These are phyloP conservation scores for Penstemon eatonii DNA, from an alignment of 257 asterid species.

Conservation along the genomic window DNA sequence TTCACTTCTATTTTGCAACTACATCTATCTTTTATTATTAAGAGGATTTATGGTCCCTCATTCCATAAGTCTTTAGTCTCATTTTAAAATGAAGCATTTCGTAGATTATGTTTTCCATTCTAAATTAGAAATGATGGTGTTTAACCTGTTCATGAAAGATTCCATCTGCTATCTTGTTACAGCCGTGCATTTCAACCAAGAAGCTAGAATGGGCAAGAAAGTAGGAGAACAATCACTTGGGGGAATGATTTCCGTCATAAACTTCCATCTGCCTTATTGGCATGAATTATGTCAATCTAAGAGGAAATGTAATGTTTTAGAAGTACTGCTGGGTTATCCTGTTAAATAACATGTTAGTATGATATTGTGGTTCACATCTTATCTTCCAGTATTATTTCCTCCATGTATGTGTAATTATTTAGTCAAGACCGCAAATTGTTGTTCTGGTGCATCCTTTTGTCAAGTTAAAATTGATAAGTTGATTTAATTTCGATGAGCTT, in stretches of 20 bases:
- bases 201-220: conserved; percentile 13
- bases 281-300: not conserved
- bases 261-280: conserved; percentile 9
- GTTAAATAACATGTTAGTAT: conserved; percentile 9
- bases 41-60: no score
- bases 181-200: conserved; percentile 11
- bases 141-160: not conserved
- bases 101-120: not conserved
- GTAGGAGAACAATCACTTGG: not conserved
- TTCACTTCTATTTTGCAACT: not conserved
- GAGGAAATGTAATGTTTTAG: not conserved
- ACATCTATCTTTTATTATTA: not conserved
- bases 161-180: conserved; percentile 14
- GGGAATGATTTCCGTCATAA: conserved; percentile 7
- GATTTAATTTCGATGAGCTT: conserved; percentile 10
- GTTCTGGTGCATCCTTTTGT: conserved; percentile 16
- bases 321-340: conserved; percentile 1
- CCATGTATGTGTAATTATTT: conserved; percentile 9
- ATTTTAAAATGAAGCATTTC: not conserved
- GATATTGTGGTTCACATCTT: conserved; percentile 1
- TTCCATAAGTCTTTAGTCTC: not conserved
- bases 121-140: not conserved
- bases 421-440: conserved; percentile 8
- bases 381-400: not conserved
- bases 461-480: not conserved